A percentile compares a stretch with the other conserved stretches of the same genome.
phyloP scores from a whole-genome alignment of 2,329 filamentous ascomycete genomes.

The Ceratocystis lukuohia region DNA sequence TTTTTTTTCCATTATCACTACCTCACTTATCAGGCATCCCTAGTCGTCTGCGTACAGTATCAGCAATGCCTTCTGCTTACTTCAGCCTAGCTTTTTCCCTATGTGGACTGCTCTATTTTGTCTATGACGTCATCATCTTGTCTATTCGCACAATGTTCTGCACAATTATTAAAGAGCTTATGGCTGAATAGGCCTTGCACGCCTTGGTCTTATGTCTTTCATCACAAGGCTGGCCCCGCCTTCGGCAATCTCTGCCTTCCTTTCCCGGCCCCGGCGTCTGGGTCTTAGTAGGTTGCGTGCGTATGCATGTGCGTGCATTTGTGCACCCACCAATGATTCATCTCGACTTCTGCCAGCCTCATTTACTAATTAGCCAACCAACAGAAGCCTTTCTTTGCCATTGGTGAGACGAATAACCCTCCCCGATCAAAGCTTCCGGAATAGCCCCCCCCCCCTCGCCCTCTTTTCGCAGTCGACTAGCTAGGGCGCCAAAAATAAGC shows the following conservation, averaged over 20 bases:
- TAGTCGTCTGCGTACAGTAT: background rate
- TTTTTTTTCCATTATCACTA: background rate
- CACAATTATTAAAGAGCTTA: background rate
- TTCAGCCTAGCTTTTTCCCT: background rate
- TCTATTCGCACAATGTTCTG: background rate
- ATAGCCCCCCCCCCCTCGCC: background rate
- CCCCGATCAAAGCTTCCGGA: background rate
- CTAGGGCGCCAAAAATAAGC: background rate
- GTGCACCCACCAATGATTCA: background rate
- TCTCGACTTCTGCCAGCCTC: background rate
- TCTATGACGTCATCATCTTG: background rate
- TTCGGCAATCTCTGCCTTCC: background rate
- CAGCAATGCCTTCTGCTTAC: slow-evolving; percentile 6
- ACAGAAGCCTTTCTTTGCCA: background rate
- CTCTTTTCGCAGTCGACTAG: too few relatives aligned
- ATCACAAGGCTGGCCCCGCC: background rate
- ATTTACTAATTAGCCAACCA: background rate
- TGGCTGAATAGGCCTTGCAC: background rate
- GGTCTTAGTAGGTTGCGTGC: background rate
- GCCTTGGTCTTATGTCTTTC: background rate
- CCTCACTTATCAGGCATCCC: slow-evolving; percentile 5
- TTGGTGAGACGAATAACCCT: background rate
- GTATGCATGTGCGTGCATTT: too few relatives aligned
- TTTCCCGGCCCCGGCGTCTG: too few relatives aligned
- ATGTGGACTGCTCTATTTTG: slow-evolving; percentile 4